phyloP scores from a whole-genome alignment of 2,329 filamentous ascomycete species.

The Xylariaceae sp. region DNA sequence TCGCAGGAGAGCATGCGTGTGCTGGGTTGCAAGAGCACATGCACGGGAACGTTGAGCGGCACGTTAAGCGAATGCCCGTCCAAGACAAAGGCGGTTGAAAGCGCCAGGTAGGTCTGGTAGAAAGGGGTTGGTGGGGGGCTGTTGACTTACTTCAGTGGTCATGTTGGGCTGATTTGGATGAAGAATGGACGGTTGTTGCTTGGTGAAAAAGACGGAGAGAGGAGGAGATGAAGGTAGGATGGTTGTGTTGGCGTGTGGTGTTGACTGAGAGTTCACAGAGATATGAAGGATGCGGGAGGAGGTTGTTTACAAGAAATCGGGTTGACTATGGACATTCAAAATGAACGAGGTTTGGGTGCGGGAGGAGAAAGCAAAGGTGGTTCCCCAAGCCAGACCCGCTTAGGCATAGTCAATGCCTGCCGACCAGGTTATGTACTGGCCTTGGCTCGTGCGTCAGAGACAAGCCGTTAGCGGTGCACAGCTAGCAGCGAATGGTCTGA shows the following conservation, averaged over 20 bases:
- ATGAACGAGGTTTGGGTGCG: conserved; percentile 27
- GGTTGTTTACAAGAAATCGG: conserved; percentile 29
- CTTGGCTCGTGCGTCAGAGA: conserved; percentile 20
- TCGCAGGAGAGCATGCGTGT: conserved; percentile 20
- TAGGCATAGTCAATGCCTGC: neutral
- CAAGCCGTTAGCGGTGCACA: neutral
- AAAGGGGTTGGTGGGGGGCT: conserved; percentile 15
- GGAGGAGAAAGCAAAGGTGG: conserved; percentile 21
- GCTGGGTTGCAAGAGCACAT: neutral
- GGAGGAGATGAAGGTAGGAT: conserved; percentile 1
- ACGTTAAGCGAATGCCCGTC: conserved; percentile 1
- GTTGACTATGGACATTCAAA: conserved; percentile 28
- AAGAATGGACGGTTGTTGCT: conserved; percentile 11
- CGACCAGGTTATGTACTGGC: neutral
- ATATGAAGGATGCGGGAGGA: conserved; percentile 21
- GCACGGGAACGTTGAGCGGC: conserved; percentile 4
- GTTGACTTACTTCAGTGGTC: conserved; percentile 31
- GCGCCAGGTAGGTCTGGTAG: conserved; percentile 21
- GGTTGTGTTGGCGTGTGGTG: conserved; percentile 2
- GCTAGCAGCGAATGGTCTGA: neutral
- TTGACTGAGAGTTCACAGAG: conserved; percentile 12
- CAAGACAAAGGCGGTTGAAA: conserved; percentile 12
- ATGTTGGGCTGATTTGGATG: conserved; percentile 25
- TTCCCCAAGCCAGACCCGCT: conserved; percentile 17
- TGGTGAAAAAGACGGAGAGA: conserved; percentile 8